Evolutionary conservation across 2,329 filamentous ascomycete species (phyloP).

Genomic region (Pseudogymnoascus sp.): DNA sequence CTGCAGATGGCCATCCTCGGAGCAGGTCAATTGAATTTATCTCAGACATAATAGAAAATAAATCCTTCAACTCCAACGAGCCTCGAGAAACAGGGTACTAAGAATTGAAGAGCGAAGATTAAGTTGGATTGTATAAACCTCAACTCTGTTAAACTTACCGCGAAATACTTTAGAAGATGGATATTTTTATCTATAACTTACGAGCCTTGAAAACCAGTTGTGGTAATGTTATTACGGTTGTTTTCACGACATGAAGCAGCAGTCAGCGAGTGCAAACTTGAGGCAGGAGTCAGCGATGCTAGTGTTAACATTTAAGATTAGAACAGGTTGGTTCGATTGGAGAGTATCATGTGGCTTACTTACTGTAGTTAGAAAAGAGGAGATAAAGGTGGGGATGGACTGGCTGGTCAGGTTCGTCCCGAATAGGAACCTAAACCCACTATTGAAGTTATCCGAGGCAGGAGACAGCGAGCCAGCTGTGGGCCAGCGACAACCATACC

Average conservation of each 20-base stretch:
- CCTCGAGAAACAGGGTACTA: neutral
- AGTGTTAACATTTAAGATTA: neutral
- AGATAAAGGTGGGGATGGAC: neutral
- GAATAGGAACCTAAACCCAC: neutral
- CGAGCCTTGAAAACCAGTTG: neutral
- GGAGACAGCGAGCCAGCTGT: neutral
- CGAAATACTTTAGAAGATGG: neutral
- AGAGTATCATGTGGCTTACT: neutral
- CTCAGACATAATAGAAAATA: neutral
- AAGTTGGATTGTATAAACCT: neutral
- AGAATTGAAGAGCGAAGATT: neutral
- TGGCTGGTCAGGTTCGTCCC: neutral
- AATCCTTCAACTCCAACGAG: neutral
- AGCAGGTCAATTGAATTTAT: constrained; percentile 33
- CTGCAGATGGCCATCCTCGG: constrained; percentile 35
- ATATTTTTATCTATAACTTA: neutral
- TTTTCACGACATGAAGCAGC: neutral
- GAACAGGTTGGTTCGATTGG: neutral
- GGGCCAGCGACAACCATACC: neutral
- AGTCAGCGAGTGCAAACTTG: neutral
- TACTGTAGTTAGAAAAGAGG: neutral
- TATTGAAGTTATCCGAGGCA: neutral
- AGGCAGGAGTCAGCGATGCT: neutral
- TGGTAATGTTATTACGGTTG: neutral
- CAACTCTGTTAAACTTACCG: neutral